These are phyloP conservation scores for Cyclocybe aegerita DNA, from an alignment of 768 basidiomycete genomes.

Conservation along the genomic window DNA sequence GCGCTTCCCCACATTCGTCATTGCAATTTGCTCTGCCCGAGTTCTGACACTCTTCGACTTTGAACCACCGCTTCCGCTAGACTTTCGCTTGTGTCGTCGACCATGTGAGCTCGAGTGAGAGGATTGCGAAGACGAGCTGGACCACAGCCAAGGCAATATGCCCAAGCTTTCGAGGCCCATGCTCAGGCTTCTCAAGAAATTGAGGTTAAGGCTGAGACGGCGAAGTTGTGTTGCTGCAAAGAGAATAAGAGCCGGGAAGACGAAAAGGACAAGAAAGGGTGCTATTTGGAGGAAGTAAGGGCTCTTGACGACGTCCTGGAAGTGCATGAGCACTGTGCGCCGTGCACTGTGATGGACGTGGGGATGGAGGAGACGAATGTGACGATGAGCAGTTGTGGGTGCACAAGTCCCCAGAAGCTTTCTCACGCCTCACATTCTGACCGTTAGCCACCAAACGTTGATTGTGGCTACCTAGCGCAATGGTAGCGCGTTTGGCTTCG, in stretches of 20 bases:
- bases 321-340: constrained; percentile 39
- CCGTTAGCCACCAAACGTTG: not conserved
- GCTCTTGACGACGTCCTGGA: constrained; percentile 39
- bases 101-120: constrained; percentile 21
- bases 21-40: constrained; percentile 55
- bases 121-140: constrained; percentile 18
- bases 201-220: constrained; percentile 21
- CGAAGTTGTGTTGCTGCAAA: constrained; percentile 31
- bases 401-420: constrained; percentile 5
- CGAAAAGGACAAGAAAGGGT: constrained; percentile 53
- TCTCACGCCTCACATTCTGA: no score
- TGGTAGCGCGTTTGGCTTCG: constrained; percentile 96
- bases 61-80: constrained; percentile 15
- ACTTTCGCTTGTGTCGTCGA: constrained; percentile 50
- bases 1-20: constrained; percentile 34
- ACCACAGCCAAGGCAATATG: constrained; percentile 69
- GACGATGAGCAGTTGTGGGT: constrained; percentile 10
- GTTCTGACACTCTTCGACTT: constrained; percentile 35
- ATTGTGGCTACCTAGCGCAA: constrained; percentile 80
- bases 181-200: constrained; percentile 25
- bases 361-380: not conserved
- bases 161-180: constrained; percentile 63
- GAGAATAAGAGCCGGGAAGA: constrained; percentile 53
- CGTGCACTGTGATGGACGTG: constrained; percentile 3
- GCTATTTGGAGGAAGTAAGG: constrained; percentile 53